Conservation (phyloP, 1,284 basidiomycete species). For the Ganoderma sinense region DNA sequence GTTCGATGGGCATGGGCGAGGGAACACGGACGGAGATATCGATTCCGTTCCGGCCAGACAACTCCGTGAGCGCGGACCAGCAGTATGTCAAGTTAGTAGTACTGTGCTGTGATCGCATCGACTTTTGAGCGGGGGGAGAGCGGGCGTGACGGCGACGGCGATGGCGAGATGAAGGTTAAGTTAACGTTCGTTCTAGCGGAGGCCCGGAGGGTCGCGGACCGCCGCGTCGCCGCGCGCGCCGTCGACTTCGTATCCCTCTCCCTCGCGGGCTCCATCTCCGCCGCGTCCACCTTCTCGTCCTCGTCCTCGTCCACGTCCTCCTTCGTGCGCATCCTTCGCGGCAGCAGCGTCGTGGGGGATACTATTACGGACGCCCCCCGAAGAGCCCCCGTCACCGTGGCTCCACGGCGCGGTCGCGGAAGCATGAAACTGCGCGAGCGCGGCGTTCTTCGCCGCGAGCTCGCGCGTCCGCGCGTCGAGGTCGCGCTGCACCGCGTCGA, state of each 20-base stretch:
- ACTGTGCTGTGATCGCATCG: too few relatives aligned
- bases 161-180: neutral
- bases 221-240: neutral
- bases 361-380: neutral
- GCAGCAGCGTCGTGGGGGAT: neutral
- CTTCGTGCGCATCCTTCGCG: neutral
- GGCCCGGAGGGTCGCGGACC: neutral
- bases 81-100: too few relatives aligned
- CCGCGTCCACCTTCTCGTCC: neutral
- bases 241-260: neutral
- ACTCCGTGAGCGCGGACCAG: too few relatives aligned
- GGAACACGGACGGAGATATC: neutral
- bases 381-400: neutral
- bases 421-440: constrained; percentile 32
- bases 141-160: neutral
- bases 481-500: constrained; percentile 35
- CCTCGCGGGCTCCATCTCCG: neutral
- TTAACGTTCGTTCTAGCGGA: neutral
- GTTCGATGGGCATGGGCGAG: neutral
- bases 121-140: neutral
- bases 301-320: neutral
- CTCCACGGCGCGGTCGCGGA: constrained; percentile 14
- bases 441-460: constrained; percentile 33
- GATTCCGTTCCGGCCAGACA: neutral
- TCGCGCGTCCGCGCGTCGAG: constrained; percentile 34